phyloP scores from a whole-genome alignment of 352 stramenopile species.

The Pythium oligandrum region DNA sequence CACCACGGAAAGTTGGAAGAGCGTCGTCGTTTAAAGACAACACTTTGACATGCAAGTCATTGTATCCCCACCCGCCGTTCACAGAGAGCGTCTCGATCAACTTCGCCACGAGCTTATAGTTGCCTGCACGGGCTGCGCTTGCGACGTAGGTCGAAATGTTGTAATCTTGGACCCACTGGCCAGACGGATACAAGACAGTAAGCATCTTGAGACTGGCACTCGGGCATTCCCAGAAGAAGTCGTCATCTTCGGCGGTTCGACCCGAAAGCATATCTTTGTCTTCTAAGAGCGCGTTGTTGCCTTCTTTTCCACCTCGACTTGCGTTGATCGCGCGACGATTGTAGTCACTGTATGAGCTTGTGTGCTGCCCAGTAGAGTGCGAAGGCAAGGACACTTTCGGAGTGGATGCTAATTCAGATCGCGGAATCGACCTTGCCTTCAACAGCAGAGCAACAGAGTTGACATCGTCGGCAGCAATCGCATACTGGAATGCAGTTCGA shows the following conservation, averaged over 20 bases:
- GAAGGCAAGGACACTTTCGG: conserved; percentile 8
- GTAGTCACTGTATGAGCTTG: conserved; percentile 18
- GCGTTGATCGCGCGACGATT: conserved; percentile 19
- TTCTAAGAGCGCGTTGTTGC: conserved; percentile 16
- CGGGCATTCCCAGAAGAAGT: conserved; percentile 4
- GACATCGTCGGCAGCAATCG: conserved; percentile 8
- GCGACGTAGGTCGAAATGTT: not conserved
- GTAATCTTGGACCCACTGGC: not conserved
- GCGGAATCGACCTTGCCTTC: conserved; percentile 2
- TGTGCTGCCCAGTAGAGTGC: conserved; percentile 14
- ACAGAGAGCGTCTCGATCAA: conserved; percentile 8
- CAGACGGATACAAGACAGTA: conserved; percentile 3
- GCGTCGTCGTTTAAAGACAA: conserved; percentile 21
- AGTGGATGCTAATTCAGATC: not conserved
- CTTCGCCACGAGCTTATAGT: conserved; percentile 4
- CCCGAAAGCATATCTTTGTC: not conserved
- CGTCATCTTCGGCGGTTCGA: not conserved
- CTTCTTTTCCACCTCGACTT: conserved; percentile 19
- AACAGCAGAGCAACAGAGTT: conserved; percentile 5
- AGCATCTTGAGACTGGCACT: conserved; percentile 1
- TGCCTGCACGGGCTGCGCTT: conserved; percentile 2
- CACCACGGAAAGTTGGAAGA: conserved; percentile 33
- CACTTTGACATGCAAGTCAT: conserved; percentile 38
- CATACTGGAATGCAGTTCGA: conserved; percentile 11
- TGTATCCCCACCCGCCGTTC: conserved; percentile 32